Conservation (phyloP, 495 filamentous ascomycete genomes). For the Aspergillus affinis region DNA sequence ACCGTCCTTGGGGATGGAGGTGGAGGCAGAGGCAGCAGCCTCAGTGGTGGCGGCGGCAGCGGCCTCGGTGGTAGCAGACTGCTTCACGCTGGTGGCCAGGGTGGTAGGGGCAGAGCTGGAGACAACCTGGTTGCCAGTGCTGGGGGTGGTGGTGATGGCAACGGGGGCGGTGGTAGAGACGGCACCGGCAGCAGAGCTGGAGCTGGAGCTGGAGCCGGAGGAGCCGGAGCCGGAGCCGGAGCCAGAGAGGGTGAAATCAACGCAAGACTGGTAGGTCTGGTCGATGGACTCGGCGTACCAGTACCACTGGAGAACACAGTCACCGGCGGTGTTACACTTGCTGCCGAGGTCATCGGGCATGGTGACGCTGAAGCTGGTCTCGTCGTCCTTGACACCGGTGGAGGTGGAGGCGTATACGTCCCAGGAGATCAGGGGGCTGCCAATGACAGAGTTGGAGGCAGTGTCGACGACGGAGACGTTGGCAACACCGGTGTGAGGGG, state of each 20-base stretch:
- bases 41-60: conserved; percentile 3
- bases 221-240: conserved; percentile 25
- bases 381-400: conserved; percentile 49
- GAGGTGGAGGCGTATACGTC: conserved; percentile 52
- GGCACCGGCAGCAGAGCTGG: conserved; percentile 14
- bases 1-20: conserved; percentile 26
- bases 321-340: conserved; percentile 59
- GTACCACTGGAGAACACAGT: conserved; percentile 68
- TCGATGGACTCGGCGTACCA: conserved; percentile 65
- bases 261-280: conserved; percentile 73
- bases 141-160: conserved; percentile 15
- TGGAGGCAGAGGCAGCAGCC: conserved; percentile 7
- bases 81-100: conserved; percentile 7
- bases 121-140: conserved; percentile 12
- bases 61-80: conserved; percentile 7
- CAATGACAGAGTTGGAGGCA: conserved; percentile 56
- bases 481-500: conserved; percentile 64
- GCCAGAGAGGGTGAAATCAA: conserved; percentile 64
- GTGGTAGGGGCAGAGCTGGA: conserved; percentile 12
- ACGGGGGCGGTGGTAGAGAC: conserved; percentile 12
- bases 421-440: conserved; percentile 57
- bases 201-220: conserved; percentile 6
- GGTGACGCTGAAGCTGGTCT: conserved; percentile 64
- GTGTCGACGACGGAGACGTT: conserved; percentile 72
- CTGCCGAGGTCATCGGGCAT: conserved; percentile 58